Evolutionary conservation across 2,329 filamentous ascomycete genomes (phyloP).

Genomic region (Fusarium duplospermum): DNA sequence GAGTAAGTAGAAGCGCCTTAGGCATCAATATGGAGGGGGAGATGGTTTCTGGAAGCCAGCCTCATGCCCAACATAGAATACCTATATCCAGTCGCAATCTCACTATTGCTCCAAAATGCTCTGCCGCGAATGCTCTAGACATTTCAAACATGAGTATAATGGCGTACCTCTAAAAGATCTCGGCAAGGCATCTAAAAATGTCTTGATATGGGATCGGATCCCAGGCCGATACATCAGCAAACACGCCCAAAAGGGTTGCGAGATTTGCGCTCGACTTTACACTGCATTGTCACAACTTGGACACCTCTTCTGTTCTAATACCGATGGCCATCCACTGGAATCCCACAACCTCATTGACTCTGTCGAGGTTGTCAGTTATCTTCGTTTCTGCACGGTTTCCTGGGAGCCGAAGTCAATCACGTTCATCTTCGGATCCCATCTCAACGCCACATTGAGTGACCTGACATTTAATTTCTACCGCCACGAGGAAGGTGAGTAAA

Average conservation of each 20-base stretch:
- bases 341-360: not conserved
- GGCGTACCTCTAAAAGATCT: not conserved
- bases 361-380: not conserved
- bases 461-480: not conserved
- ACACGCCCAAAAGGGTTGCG: not conserved
- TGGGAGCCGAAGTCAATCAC: not conserved
- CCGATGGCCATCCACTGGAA: not conserved
- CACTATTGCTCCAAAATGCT: not conserved
- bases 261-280: not conserved
- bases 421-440: not conserved
- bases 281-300: not conserved
- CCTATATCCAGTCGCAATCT: not conserved
- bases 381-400: not conserved
- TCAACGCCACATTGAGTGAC: not conserved
- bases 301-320: not conserved
- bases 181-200: not conserved
- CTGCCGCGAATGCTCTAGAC: not conserved
- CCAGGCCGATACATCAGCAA: not conserved
- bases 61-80: not conserved
- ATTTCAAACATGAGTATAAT: not conserved
- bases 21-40: not conserved
- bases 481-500: not conserved
- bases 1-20: not conserved
- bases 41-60: no score
- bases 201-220: not conserved